phyloP scores from a whole-genome alignment of 2,329 filamentous ascomycete genomes.

The Pseudophaeomoniella oleicola region DNA sequence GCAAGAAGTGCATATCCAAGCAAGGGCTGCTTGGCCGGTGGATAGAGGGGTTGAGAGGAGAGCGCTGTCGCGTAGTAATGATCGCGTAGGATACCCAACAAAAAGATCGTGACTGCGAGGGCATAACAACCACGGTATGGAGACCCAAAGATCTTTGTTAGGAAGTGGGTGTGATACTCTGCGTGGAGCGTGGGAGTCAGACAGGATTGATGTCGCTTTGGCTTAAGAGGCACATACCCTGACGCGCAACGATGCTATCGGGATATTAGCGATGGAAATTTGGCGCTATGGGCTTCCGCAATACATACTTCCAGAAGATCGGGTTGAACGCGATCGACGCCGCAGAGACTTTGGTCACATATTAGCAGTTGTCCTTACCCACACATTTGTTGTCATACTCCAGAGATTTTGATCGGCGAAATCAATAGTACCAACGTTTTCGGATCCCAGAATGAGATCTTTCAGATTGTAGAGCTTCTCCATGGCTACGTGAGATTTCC shows the following conservation, averaged over 20 bases:
- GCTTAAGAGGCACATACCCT: constrained; percentile 39
- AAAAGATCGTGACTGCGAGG: constrained; percentile 81
- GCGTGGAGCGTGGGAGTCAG: constrained; percentile 10
- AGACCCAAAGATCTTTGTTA: constrained; percentile 77
- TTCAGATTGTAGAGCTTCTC: constrained; percentile 11
- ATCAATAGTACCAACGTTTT: constrained; percentile 12
- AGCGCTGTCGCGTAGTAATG: constrained; percentile 75
- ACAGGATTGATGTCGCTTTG: constrained; percentile 7
- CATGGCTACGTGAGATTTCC: constrained; percentile 3
- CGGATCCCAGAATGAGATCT: constrained; percentile 8
- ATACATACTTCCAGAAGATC: constrained; percentile 94
- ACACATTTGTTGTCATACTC: constrained; percentile 10
- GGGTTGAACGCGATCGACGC: constrained; percentile 85
- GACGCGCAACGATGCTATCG: constrained; percentile 62
- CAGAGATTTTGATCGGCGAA: constrained; percentile 5
- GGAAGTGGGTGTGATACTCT: constrained; percentile 85
- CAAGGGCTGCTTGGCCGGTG: constrained; percentile 50
- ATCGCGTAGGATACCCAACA: constrained; percentile 78
- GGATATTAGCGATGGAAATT: neutral
- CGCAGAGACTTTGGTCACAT: constrained; percentile 65
- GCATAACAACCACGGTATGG: constrained; percentile 73
- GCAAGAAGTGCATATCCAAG: constrained; percentile 58
- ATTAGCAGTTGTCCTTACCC: no score
- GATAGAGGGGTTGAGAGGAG: constrained; percentile 58
- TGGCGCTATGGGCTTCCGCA: constrained; percentile 6